Conservation (phyloP, 345 rosid genomes). For the Sisymbrium altissimum region DNA sequence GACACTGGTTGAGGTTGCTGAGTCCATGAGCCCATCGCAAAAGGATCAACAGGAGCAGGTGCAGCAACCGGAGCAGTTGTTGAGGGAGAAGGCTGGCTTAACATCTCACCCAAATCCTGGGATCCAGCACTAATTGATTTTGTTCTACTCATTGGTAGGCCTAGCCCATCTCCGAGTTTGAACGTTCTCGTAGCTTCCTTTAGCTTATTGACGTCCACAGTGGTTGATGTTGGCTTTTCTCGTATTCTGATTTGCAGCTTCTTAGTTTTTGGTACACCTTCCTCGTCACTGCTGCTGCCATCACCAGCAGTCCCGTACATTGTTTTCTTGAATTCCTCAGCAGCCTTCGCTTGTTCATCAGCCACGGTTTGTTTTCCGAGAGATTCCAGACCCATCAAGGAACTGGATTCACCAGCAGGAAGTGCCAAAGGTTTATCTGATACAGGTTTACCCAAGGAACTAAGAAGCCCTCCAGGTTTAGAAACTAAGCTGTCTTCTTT, state of each 20-base stretch:
- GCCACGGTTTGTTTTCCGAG: constrained; percentile 54
- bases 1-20: constrained; percentile 44
- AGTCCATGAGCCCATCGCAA: constrained; percentile 54
- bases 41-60: constrained; percentile 64
- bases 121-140: constrained; percentile 56
- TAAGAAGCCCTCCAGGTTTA: constrained; percentile 50
- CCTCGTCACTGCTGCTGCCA: constrained; percentile 98
- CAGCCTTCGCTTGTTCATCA: constrained; percentile 94
- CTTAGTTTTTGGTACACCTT: constrained; percentile 62
- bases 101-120: constrained; percentile 62
- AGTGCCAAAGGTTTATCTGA: constrained; percentile 47
- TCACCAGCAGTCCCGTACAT: constrained; percentile 73
- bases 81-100: constrained; percentile 47
- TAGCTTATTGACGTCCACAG: constrained; percentile 86
- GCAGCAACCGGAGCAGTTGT: constrained; percentile 37
- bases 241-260: constrained; percentile 88
- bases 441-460: constrained; percentile 42
- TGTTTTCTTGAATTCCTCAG: constrained; percentile 95
- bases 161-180: constrained; percentile 83
- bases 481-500: constrained; percentile 76
- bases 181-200: constrained; percentile 89
- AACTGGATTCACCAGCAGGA: constrained; percentile 47
- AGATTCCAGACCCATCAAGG: constrained; percentile 83
- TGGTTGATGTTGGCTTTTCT: constrained; percentile 73
- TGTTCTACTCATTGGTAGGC: constrained; percentile 62